These are phyloP conservation scores for Miscanthus sacchariflorus DNA, from an alignment of 202 grass and related monocot genomes.

Conservation along the genomic window DNA sequence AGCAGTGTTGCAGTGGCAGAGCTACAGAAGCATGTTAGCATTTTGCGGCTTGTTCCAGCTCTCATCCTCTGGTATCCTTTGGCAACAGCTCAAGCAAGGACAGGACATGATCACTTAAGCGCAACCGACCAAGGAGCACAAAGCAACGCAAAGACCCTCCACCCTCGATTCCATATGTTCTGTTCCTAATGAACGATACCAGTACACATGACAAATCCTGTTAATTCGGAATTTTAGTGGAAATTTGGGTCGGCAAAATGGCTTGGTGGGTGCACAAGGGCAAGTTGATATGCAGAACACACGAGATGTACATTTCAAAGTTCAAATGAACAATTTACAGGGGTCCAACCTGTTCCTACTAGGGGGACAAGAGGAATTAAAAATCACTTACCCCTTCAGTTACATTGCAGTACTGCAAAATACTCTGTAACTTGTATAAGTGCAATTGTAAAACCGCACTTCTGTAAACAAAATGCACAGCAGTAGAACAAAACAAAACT, in stretches of 20 bases:
- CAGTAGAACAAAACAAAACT: constrained; percentile 28
- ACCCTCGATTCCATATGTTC: too few relatives aligned
- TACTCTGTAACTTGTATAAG: neutral
- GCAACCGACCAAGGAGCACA: neutral
- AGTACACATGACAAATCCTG: neutral
- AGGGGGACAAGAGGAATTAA: constrained; percentile 41
- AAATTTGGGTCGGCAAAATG: neutral
- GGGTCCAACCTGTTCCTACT: constrained; percentile 37
- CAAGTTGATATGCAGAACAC: neutral
- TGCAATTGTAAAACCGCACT: neutral
- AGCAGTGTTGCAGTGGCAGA: neutral
- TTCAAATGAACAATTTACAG: constrained; percentile 47
- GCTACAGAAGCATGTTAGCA: neutral
- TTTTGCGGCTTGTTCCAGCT: neutral
- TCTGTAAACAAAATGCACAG: neutral
- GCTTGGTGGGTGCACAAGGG: neutral
- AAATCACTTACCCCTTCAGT: constrained; percentile 48
- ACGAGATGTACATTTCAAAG: neutral
- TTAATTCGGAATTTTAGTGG: neutral
- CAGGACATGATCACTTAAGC: neutral
- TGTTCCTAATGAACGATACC: neutral
- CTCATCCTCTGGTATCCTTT: neutral
- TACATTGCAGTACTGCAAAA: constrained; percentile 43
- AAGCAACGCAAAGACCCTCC: neutral
- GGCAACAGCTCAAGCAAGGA: neutral